Conservation (phyloP, 2,329 filamentous ascomycete species). For the Ophiostoma novo-ulmi region DNA sequence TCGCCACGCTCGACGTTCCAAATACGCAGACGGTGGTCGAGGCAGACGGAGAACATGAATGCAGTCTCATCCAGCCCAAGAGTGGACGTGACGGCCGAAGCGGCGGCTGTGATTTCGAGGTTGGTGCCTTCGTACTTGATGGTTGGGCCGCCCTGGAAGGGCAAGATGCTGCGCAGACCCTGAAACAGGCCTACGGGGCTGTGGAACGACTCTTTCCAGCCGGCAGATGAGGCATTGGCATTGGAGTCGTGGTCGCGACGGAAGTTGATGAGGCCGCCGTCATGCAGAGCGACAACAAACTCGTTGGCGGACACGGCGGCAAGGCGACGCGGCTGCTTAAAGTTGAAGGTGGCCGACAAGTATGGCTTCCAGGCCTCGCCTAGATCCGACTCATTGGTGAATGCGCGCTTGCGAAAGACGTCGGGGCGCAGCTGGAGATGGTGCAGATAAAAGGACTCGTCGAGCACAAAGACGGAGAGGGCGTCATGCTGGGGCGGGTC, state of each 20-base stretch:
- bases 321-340: constrained; percentile 76
- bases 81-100: constrained; percentile 53
- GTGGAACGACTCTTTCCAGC: constrained; percentile 68
- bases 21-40: constrained; percentile 82
- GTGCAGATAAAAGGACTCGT: constrained; percentile 72
- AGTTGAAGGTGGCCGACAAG: constrained; percentile 65
- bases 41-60: constrained; percentile 71
- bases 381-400: constrained; percentile 63
- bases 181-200: constrained; percentile 68
- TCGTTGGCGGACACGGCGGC: constrained; percentile 67
- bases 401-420: constrained; percentile 66
- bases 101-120: constrained; percentile 63
- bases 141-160: constrained; percentile 60
- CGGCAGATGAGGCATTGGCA: background rate
- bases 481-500: constrained; percentile 74
- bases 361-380: constrained; percentile 71
- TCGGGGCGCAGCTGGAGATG: constrained; percentile 78
- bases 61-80: constrained; percentile 45
- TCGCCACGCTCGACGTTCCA: constrained; percentile 85
- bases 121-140: constrained; percentile 59
- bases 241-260: constrained; percentile 51
- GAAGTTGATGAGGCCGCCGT: constrained; percentile 69
- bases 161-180: constrained; percentile 60
- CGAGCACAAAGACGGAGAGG: constrained; percentile 73
- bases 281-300: constrained; percentile 73